A percentile compares a stretch with the other conserved stretches of the same genome.
phyloP scores from a whole-genome alignment of 345 rosid species.

The Pugionium cornutum region DNA sequence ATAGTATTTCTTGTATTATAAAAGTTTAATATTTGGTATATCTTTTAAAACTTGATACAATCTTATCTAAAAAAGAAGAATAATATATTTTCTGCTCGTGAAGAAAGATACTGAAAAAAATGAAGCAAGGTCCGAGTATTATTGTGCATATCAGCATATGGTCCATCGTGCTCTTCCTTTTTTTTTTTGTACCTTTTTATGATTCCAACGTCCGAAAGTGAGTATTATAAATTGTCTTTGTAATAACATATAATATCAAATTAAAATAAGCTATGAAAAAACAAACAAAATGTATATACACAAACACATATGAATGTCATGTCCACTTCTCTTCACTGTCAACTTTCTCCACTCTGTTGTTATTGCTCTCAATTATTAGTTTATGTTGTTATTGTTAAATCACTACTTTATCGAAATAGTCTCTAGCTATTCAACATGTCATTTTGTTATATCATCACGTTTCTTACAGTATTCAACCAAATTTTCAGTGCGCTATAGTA shows the following conservation, averaged over 20 bases:
- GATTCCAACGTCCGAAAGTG: background rate
- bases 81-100: background rate
- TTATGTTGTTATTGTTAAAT: background rate
- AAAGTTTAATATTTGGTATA: too few species aligned
- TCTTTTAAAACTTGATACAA: too few species aligned
- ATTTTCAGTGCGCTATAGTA: constrained; percentile 1
- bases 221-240: background rate
- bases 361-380: background rate
- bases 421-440: background rate
- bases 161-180: background rate
- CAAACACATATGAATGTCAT: background rate
- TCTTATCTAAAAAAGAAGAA: too few species aligned
- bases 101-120: background rate
- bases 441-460: background rate
- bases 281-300: background rate
- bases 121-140: background rate
- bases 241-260: background rate
- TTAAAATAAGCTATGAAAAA: background rate
- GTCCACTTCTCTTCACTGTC: background rate
- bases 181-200: background rate
- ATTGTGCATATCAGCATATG: background rate
- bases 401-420: background rate
- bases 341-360: background rate
- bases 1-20: too few species aligned
- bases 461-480: constrained; percentile 1